Conservation (phyloP, 2,329 filamentous ascomycete species). For the Alternaria triticimaculans region DNA sequence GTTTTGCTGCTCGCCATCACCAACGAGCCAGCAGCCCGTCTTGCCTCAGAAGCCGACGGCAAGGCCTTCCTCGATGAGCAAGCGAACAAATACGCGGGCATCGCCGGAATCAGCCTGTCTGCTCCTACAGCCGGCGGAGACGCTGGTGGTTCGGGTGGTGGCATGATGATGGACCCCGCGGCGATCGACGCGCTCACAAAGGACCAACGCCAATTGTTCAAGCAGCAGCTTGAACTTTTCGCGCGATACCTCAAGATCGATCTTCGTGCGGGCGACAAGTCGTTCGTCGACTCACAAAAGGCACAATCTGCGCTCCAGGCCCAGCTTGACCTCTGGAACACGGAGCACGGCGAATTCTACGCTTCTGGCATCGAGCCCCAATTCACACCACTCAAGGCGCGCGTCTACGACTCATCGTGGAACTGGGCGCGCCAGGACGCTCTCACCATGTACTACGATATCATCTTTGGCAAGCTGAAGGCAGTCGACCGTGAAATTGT, state of each 20-base stretch:
- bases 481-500: constrained; percentile 97
- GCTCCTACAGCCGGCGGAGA: constrained; percentile 74
- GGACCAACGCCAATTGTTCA: constrained; percentile 94
- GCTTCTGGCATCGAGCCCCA: constrained; percentile 92
- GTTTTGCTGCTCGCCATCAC: constrained; percentile 87
- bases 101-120: constrained; percentile 82
- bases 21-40: constrained; percentile 86
- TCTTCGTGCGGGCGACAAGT: constrained; percentile 94
- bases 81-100: constrained; percentile 85
- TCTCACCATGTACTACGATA: constrained; percentile 98
- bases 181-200: constrained; percentile 97
- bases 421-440: constrained; percentile 99
- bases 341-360: constrained; percentile 96
- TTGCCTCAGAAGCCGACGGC: constrained; percentile 87
- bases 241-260: constrained; percentile 98
- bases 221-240: constrained; percentile 95
- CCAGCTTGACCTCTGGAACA: constrained; percentile 92
- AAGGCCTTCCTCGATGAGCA: constrained; percentile 92
- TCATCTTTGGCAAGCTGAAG: constrained; percentile 94
- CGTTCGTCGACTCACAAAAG: constrained; percentile 82
- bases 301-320: constrained; percentile 87
- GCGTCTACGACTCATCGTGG: constrained; percentile 97
- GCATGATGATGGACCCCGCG: constrained; percentile 99
- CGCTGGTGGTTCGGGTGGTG: constrained; percentile 72
- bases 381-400: constrained; percentile 91